These are phyloP conservation scores for Cercospora zeina DNA, from an alignment of 2,329 filamentous ascomycete genomes.

Conservation along the genomic window DNA sequence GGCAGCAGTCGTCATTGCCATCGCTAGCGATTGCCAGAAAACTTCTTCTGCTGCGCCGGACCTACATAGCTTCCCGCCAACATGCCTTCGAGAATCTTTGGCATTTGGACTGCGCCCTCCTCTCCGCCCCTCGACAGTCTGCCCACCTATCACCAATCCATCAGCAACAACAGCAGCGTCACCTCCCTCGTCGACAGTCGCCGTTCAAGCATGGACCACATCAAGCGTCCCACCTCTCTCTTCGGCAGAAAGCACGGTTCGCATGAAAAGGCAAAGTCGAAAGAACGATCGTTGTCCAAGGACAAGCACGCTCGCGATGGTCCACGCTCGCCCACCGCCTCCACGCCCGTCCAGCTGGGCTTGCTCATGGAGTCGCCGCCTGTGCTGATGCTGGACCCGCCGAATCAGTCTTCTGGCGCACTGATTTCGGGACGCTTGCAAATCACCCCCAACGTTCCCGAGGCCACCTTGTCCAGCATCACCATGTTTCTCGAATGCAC, in stretches of 20 bases:
- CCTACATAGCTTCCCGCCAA: conserved; percentile 8
- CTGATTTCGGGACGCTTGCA: conserved; percentile 81
- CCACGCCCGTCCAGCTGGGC: conserved; percentile 54
- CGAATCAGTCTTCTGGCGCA: conserved; percentile 75
- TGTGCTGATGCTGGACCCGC: conserved; percentile 75
- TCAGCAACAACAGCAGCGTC: conserved; percentile 7
- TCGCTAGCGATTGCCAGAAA: conserved; percentile 13
- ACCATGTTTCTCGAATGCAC: conserved; percentile 70
- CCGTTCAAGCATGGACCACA: conserved; percentile 40
- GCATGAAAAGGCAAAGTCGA: conserved; percentile 28
- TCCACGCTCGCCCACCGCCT: conserved; percentile 23
- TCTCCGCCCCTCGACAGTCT: conserved; percentile 16
- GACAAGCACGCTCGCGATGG: conserved; percentile 32
- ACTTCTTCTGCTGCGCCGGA: conserved; percentile 2
- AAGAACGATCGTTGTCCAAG: conserved; percentile 36
- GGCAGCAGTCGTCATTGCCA: conserved; percentile 12
- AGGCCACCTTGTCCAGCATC: conserved; percentile 69
- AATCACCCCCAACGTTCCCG: conserved; percentile 66
- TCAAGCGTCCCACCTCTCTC: conserved; percentile 37
- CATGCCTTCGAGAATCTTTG: conserved; percentile 41
- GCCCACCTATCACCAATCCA: conserved; percentile 24
- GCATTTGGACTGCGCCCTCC: conserved; percentile 31
- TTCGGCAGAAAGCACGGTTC: conserved; percentile 28
- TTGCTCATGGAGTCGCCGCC: conserved; percentile 81
- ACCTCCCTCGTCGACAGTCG: conserved; percentile 19